These are phyloP conservation scores for Phyllosticta capitalensis DNA, from an alignment of 2,329 filamentous ascomycete species.

Conservation along the genomic window DNA sequence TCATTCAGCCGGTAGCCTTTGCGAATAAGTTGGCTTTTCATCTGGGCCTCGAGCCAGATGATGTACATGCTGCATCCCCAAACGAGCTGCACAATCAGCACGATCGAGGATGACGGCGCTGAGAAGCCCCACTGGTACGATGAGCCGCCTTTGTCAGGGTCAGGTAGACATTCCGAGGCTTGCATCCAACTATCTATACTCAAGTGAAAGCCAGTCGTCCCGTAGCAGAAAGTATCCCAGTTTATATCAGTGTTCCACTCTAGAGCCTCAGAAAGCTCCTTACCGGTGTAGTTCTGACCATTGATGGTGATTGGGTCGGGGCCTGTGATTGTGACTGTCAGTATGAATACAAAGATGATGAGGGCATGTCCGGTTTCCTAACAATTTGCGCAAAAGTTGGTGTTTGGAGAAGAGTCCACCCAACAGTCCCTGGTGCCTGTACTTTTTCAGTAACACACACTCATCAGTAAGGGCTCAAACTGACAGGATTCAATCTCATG, in stretches of 20 bases:
- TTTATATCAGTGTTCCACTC: conserved; percentile 14
- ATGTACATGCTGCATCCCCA: conserved; percentile 27
- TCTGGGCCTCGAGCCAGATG: conserved; percentile 26
- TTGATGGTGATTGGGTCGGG: conserved; percentile 13
- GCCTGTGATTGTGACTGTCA: conserved; percentile 14
- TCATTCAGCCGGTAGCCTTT: conserved; percentile 23
- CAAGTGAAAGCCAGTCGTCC: background rate
- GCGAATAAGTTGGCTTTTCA: conserved; percentile 18
- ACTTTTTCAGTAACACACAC: too few relatives aligned
- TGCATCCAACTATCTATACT: conserved; percentile 3
- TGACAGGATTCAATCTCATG: too few relatives aligned
- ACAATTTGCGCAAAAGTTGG: too few relatives aligned
- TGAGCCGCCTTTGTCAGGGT: conserved; percentile 15
- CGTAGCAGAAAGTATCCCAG: conserved; percentile 12
- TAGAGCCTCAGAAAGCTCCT: conserved; percentile 5
- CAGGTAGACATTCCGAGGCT: conserved; percentile 20
- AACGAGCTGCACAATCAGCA: conserved; percentile 22
- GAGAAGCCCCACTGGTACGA: conserved; percentile 31
- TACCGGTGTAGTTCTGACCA: background rate
- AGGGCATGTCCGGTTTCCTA: too few relatives aligned
- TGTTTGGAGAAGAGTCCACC: too few relatives aligned
- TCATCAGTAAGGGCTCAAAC: too few relatives aligned
- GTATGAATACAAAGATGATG: too few relatives aligned
- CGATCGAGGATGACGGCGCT: conserved; percentile 22
- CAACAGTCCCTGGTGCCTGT: too few relatives aligned